Base-by-base conservation (phyloP, 1,139 yeast genomes). In the Fermentozyma sake region DNA sequence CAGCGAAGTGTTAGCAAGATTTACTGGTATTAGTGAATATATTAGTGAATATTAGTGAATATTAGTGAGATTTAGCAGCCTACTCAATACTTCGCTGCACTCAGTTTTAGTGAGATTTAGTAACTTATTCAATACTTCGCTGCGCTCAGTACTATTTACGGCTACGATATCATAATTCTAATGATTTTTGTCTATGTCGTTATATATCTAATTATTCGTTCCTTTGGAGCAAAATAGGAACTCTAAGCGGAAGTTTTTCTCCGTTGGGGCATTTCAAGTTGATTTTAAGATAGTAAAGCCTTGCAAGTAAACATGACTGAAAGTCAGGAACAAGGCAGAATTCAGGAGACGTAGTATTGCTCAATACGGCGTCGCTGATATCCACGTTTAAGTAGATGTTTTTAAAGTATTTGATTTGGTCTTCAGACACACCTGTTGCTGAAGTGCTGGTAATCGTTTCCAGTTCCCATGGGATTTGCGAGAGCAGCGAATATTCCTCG, bases 281-380 rank as follows among this genome's bases (percentile, higher is more conserved):
- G n/a, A 64, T 39, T 18, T 54, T 52, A 17, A 61, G 34, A 32
- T 58, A 60, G 34, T 64, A 63, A 7, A 61, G 23, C 23, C 71
- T 40, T 3, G 66, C 51, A 34, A 60, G 30, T 18, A 52, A 45
- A 35, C 70, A 63, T 7, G 42, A 36, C 40, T 64, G 70, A 38
- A 63, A 64, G 26, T 58, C 65, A 0, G 71, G 71, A 4, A 61
- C 49, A 13, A 64, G 42, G 24, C 60, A 54, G 27, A 58, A 54
- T n/a, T 53, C 53, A 2, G 35, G 32, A 1, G 40, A 26, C 6
- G 28, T 22, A 10, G 34, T 23, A 2, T 26, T 25, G 14, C 20
- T 32, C 6, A 31, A 22, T 8, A 34, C 30, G 3, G 47, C 44
- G 14, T 46, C 42, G 11, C 35, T 32, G 18, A 52, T 34, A 27